Evolutionary conservation across 495 filamentous ascomycete genomes (phyloP), one percentile per base, ranked within the genome.

Genomic region (Penicillium egyptiacum): DNA sequence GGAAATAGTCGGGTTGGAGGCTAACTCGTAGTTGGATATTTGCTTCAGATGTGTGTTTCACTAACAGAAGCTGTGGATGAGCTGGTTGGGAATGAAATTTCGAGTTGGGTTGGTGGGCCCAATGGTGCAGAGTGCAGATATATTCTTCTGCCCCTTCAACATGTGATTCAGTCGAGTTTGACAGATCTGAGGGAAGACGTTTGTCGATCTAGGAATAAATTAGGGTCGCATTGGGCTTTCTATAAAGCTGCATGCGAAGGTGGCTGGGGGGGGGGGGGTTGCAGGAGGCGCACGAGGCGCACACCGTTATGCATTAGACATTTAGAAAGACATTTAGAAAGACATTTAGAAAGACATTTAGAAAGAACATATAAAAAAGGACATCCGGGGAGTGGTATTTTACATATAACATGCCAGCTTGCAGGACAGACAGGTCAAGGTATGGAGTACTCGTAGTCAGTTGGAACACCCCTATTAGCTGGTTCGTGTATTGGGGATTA

Each of bases 281-380:
- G 33, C 33, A 37, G 31, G 37, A 40, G 37, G 37, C 7, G n/a
- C 25, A 47, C 26, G 37, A 40, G 37, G 37, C 7, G n/a, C 25
- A 47, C 26, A 48, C 45, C 45, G 45, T 28, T 33, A 48, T 5
- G 28, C 28, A 31, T 48, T 43, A 43, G n/a, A n/a, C n/a, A n/a
- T n/a, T n/a, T n/a, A n/a, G n/a, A n/a, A n/a, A n/a, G n/a, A n/a
- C n/a, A n/a, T n/a, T n/a, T n/a, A n/a, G n/a, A n/a, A n/a, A n/a
- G n/a, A n/a, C n/a, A n/a, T n/a, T n/a, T n/a, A n/a, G n/a, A n/a
- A n/a, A n/a, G n/a, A n/a, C n/a, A n/a, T n/a, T n/a, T n/a, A n/a
- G n/a, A n/a, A n/a, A n/a, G n/a, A n/a, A n/a, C n/a, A n/a, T n/a
- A n/a, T n/a, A n/a, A n/a, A n/a, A n/a, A n/a, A n/a, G n/a, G n/a